phyloP scores from a whole-genome alignment of 257 asterid species.

The Petrea volubilis region DNA sequence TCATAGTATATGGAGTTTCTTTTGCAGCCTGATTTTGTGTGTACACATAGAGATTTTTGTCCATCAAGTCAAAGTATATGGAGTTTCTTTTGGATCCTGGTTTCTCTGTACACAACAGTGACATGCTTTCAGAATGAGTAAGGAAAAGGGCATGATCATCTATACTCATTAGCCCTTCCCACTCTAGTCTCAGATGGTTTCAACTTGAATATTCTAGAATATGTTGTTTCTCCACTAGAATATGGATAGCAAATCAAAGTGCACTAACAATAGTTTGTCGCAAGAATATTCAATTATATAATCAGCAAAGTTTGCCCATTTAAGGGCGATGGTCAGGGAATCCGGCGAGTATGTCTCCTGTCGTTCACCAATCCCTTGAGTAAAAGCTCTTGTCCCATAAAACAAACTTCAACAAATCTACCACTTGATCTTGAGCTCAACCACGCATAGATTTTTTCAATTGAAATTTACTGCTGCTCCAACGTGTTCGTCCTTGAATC shows the following conservation, averaged over 20 bases:
- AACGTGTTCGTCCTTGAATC: background rate
- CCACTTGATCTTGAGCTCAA: background rate
- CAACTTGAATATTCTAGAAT: background rate
- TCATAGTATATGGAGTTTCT: slow-evolving; percentile 6
- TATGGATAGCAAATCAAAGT: background rate
- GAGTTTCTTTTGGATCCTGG: too few relatives aligned
- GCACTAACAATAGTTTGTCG: slow-evolving; percentile 1
- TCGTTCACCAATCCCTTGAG: background rate
- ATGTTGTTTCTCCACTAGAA: background rate
- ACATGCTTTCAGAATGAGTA: background rate
- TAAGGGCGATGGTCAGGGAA: background rate
- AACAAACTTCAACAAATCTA: background rate
- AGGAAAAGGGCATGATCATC: slow-evolving; percentile 7
- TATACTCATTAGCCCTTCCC: background rate
- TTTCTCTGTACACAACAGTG: background rate
- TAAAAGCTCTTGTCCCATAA: background rate
- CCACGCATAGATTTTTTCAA: background rate
- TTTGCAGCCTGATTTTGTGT: background rate
- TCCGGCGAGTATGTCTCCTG: background rate
- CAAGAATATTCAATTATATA: background rate
- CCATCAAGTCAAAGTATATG: too few relatives aligned
- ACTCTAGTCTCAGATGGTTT: background rate
- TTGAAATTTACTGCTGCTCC: background rate
- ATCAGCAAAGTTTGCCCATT: background rate
- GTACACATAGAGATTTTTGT: too few relatives aligned